A percentile compares a stretch with the other conserved stretches of the same genome.
phyloP scores from a whole-genome alignment of 2,329 filamentous ascomycete species.

The Nectriaceae sp. region DNA sequence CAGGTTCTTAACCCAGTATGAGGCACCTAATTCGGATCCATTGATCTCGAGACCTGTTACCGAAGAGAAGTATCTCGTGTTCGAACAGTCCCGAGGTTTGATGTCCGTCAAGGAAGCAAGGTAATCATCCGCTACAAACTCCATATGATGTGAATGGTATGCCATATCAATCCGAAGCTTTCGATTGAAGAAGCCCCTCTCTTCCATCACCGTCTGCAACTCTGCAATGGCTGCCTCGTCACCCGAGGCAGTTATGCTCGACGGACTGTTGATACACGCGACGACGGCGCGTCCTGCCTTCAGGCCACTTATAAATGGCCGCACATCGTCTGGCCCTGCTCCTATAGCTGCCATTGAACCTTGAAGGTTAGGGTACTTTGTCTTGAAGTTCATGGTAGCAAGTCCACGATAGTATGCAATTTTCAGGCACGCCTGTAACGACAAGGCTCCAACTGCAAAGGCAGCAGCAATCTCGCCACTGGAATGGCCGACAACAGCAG shows the following conservation, averaged over 20 bases:
- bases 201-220: slow-evolving; percentile 35
- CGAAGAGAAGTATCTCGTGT: neutral
- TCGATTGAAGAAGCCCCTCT: slow-evolving; percentile 45
- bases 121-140: slow-evolving; percentile 47
- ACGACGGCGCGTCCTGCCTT: slow-evolving; percentile 21
- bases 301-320: neutral
- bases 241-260: slow-evolving; percentile 50
- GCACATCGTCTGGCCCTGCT: neutral
- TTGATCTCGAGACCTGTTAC: slow-evolving; percentile 32
- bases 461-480: slow-evolving; percentile 51
- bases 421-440: slow-evolving; percentile 42
- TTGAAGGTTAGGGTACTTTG: neutral
- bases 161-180: slow-evolving; percentile 47
- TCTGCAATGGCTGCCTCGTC: slow-evolving; percentile 43
- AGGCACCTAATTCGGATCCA: slow-evolving; percentile 35
- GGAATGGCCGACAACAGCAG: slow-evolving; percentile 44
- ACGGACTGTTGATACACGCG: slow-evolving; percentile 51
- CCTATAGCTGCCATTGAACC: slow-evolving; percentile 29
- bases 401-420: slow-evolving; percentile 50
- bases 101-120: slow-evolving; percentile 25
- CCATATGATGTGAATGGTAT: slow-evolving; percentile 55
- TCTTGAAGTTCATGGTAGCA: slow-evolving; percentile 38
- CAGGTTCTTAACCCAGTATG: slow-evolving; percentile 43
- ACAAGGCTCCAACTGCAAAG: slow-evolving; percentile 44
- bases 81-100: neutral